Percentiles rank a stretch among this genome's conserved stretches.
These are phyloP conservation scores for Cyberlindnera euphorbiiphila DNA, from an alignment of 805 yeast species.

Conservation along the genomic window DNA sequence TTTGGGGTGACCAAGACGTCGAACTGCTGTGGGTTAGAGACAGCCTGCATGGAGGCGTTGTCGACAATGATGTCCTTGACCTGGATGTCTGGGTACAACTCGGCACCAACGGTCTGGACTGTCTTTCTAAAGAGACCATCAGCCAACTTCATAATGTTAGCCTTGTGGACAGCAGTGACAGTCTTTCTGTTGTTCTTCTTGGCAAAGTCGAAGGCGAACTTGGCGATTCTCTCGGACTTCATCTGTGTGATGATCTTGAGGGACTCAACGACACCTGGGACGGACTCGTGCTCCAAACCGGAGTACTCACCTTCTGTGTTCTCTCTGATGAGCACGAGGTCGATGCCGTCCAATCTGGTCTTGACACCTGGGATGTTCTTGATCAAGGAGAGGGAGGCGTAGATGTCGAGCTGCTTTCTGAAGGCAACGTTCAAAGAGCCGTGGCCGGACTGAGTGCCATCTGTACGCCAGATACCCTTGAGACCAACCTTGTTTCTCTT, in stretches of 20 bases:
- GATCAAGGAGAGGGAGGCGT: constrained; percentile 91
- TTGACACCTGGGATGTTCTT: constrained; percentile 92
- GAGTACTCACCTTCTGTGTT: constrained; percentile 99
- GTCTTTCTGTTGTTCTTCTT: constrained; percentile 83
- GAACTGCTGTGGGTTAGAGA: constrained; percentile 95
- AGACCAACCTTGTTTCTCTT: constrained; percentile 96
- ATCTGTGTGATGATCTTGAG: constrained; percentile 89
- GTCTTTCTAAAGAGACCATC: constrained; percentile 97
- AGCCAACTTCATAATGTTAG: constrained; percentile 97
- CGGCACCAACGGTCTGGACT: constrained; percentile 79
- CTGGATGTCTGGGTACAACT: constrained; percentile 78
- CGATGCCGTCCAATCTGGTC: constrained; percentile 83
- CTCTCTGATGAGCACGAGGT: constrained; percentile 93
- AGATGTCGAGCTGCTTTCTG: constrained; percentile 93
- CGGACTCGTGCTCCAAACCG: constrained; percentile 95
- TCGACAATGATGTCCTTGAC: constrained; percentile 95
- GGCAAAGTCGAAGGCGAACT: constrained; percentile 96
- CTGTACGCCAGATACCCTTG: constrained; percentile 93
- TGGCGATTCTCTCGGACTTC: constrained; percentile 96
- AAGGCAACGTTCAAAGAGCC: constrained; percentile 93
- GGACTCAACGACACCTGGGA: constrained; percentile 97
- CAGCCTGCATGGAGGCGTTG: constrained; percentile 99
- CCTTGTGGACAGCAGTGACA: constrained; percentile 98
- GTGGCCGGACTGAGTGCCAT: constrained; percentile 70
- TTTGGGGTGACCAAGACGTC: constrained; percentile 98